A percentile compares a stretch with the other conserved stretches of the same genome.
Conservation (phyloP, 2,329 filamentous ascomycete species). For the Ceratocystis huliohia region DNA sequence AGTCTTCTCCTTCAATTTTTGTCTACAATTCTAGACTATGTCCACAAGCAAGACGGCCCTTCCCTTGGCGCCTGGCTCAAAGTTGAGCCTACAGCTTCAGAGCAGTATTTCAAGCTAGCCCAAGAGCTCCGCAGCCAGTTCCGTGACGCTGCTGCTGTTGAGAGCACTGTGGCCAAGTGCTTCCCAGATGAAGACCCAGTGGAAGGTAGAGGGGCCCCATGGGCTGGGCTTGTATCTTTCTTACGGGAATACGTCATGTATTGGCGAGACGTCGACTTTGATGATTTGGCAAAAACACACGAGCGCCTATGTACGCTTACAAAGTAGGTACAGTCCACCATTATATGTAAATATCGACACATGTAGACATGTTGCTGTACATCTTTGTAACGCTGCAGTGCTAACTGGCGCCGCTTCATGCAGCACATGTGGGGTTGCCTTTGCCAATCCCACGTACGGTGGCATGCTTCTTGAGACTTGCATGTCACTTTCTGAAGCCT, state of each 20-base stretch:
- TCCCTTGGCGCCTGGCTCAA: constrained; percentile 57
- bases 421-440: constrained; percentile 70
- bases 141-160: constrained; percentile 39
- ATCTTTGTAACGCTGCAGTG: not conserved
- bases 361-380: not conserved
- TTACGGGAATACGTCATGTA: constrained; percentile 71
- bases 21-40: constrained; percentile 44
- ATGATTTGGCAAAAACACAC: constrained; percentile 63
- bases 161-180: constrained; percentile 48
- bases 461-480: constrained; percentile 72
- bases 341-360: not conserved
- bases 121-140: constrained; percentile 52
- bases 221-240: constrained; percentile 67
- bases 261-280: constrained; percentile 65
- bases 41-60: constrained; percentile 49
- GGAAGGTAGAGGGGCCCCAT: constrained; percentile 51
- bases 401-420: not conserved
- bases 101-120: constrained; percentile 55
- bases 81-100: constrained; percentile 58
- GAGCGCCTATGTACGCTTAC: constrained; percentile 59
- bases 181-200: constrained; percentile 47
- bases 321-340: constrained; percentile 45
- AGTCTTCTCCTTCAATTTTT: constrained; percentile 58
- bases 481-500: constrained; percentile 65
- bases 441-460: constrained; percentile 67